Percentiles rank a stretch among this genome's conserved stretches.
Conservation (phyloP, 2,329 filamentous ascomycete species). For the Colletotrichum navitas region DNA sequence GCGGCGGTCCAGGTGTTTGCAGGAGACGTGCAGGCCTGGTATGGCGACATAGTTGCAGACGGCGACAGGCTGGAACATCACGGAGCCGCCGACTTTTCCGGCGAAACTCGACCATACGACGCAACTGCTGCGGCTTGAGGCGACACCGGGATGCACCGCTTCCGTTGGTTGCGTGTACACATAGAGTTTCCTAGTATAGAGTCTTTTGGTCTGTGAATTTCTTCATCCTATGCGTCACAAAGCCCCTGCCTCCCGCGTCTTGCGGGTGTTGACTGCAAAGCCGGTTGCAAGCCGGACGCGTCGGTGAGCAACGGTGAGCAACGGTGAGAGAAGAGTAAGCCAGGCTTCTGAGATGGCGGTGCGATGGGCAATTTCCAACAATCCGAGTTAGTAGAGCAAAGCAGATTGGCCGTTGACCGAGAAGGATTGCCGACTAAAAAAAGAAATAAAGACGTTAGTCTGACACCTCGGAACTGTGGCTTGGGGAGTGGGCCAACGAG, state of each 20-base stretch:
- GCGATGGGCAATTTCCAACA: too few relatives aligned
- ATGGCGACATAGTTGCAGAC: constrained; percentile 45
- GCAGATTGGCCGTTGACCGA: background rate
- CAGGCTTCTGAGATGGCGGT: background rate
- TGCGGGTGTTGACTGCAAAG: background rate
- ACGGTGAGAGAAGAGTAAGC: background rate
- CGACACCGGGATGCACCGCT: background rate
- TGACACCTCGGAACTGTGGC: background rate
- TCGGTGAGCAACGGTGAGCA: constrained; percentile 4
- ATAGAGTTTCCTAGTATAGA: background rate
- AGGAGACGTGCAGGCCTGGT: constrained; percentile 45
- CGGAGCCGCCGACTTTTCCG: constrained; percentile 45
- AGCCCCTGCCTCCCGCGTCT: background rate
- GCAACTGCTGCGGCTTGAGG: background rate
- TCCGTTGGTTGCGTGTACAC: background rate
- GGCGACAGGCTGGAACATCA: constrained; percentile 47
- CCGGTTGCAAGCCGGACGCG: too few relatives aligned
- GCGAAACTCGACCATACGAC: constrained; percentile 21
- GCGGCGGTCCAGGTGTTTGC: constrained; percentile 43
- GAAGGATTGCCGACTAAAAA: background rate
- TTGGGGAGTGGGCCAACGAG: background rate
- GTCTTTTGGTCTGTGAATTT: background rate
- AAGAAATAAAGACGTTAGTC: background rate
- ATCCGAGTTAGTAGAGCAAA: too few relatives aligned
- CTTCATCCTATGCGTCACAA: background rate